These are phyloP conservation scores for Didymosphaeria variabile DNA, from an alignment of 2,329 filamentous ascomycete species.

Conservation along the genomic window DNA sequence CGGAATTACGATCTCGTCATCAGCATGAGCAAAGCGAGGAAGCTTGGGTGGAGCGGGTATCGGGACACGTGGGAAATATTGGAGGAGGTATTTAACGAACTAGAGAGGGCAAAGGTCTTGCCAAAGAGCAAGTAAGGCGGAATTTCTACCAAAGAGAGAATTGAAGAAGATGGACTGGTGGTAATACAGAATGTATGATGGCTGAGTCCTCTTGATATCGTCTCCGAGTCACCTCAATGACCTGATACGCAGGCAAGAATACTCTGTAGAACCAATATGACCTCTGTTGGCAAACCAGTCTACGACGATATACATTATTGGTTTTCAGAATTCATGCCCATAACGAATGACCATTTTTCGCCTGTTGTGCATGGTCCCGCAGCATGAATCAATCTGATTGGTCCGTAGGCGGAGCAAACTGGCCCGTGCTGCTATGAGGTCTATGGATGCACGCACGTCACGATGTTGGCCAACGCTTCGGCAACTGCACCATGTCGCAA, in stretches of 20 bases:
- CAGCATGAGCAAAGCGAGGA: conserved; percentile 59
- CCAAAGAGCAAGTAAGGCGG: conserved; percentile 12
- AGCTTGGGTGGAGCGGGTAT: conserved; percentile 55
- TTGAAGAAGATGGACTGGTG: too few relatives aligned
- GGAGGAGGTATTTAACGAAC: conserved; percentile 45
- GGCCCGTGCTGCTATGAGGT: background rate
- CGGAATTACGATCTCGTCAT: conserved; percentile 53
- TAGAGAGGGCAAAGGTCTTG: conserved; percentile 41
- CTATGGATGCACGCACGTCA: conserved; percentile 16
- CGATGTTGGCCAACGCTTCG: conserved; percentile 11
- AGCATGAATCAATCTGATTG: conserved; percentile 7
- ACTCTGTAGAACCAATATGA: too few relatives aligned
- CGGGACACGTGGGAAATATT: conserved; percentile 49
- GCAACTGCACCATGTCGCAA: conserved; percentile 15
- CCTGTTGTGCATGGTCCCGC: background rate
- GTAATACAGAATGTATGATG: too few relatives aligned
- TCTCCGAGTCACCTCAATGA: too few relatives aligned
- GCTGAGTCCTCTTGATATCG: too few relatives aligned
- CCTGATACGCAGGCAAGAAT: too few relatives aligned
- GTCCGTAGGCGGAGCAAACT: background rate
- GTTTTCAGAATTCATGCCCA: too few relatives aligned
- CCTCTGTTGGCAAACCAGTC: too few relatives aligned
- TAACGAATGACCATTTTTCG: too few relatives aligned
- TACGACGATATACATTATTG: too few relatives aligned
- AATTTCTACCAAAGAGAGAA: too few relatives aligned